Evolutionary conservation across 805 yeast species (phyloP), one percentile per base, ranked within the genome.

Genomic region (Wickerhamomyces pijperi): DNA sequence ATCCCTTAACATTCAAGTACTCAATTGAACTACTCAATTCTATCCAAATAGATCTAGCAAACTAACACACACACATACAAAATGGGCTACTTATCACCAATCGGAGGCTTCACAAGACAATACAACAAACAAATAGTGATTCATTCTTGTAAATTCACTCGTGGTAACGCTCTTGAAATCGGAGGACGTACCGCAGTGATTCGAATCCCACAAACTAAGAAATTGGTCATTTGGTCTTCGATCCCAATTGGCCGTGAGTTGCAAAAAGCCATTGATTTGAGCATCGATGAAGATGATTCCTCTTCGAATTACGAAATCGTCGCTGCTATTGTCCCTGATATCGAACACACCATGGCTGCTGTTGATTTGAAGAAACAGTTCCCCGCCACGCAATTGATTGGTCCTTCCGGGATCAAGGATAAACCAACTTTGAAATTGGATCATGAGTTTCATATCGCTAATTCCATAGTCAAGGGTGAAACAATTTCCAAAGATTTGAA

Each of bases 291-390:
- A 16, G 54, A 57, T 3, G 55, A 62, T 1, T 56, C 57, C 14
- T 11, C 33, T 8, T 31, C 33, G 36, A 41, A 58, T 12, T 48
- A 54, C 23, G 64, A 66, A 21, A 63, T 76, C 32, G 54, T 68
- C 2, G 70, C 74, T 44, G 60, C 76, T 29, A 64, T 81, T 33
- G 64, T 80, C 36, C 85, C 86, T 2, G 83, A 80, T 49, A 50
- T 46, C 25, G 82, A 76, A 45, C 87, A 80, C 50, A 75, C 82
- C 1, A 58, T 79, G 73, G 82, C 80, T 3, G 72, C 78, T 12
- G 50, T 56, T 19, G 67, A 70, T 13, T 71, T 78, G 58, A 69
- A 72, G 50, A 60, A 63, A 16, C 55, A 58, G 39, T 67, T 60
- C 51, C 82, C 84, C 3, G 49, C 61, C 2, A 55, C 74, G 36